phyloP scores from a whole-genome alignment of 305 asterid genomes.

The Solanum hybrid region DNA sequence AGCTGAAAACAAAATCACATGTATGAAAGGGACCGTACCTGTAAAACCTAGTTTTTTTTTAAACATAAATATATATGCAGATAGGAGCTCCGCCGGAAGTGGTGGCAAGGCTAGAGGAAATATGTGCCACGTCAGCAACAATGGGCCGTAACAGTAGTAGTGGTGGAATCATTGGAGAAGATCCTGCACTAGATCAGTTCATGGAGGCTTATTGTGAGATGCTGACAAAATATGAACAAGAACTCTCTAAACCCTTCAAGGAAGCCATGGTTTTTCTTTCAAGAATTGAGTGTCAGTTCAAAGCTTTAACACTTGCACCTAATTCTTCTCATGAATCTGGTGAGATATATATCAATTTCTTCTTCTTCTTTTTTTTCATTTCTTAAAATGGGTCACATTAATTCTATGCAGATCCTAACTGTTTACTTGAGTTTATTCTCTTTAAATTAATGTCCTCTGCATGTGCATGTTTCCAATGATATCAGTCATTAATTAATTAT shows the following conservation, averaged over 20 bases:
- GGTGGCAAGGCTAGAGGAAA: conserved; percentile 80
- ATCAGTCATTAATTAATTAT: conserved; percentile 18
- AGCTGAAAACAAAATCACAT: background rate
- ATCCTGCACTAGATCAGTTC: conserved; percentile 89
- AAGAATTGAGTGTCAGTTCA: conserved; percentile 72
- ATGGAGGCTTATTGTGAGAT: conserved; percentile 98
- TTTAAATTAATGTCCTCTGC: conserved; percentile 13
- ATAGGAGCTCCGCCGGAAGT: conserved; percentile 97
- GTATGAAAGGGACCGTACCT: conserved; percentile 9
- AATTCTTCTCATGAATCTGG: conserved; percentile 35
- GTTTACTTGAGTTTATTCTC: background rate
- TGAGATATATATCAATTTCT: conserved; percentile 16
- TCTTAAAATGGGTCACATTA: background rate
- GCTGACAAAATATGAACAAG: conserved; percentile 82
- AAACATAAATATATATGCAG: conserved; percentile 42
- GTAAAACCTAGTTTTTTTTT: background rate
- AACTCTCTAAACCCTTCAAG: conserved; percentile 81
- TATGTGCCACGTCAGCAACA: conserved; percentile 50
- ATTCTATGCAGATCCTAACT: conserved; percentile 22
- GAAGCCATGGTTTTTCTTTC: conserved; percentile 93
- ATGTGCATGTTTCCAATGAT: conserved; percentile 63
- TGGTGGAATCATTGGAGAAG: conserved; percentile 51
- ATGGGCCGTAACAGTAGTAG: conserved; percentile 20
- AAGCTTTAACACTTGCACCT: conserved; percentile 55
- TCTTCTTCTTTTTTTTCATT: background rate